Conservation (phyloP, 441 rosid genomes). For the Syzygium malaccense region DNA sequence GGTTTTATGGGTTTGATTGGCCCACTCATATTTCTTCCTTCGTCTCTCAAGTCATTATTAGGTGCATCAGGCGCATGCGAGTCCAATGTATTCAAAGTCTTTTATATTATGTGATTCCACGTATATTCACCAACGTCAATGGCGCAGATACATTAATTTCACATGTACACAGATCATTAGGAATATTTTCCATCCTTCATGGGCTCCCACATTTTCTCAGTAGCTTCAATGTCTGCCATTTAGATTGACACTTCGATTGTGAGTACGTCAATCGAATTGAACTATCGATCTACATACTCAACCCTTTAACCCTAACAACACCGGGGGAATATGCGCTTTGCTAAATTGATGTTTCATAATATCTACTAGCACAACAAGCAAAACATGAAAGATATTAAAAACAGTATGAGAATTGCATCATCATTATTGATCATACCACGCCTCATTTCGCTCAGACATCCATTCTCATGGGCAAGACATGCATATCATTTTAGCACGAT, state of each 20-base stretch:
- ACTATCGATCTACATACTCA: not conserved
- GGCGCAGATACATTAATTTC: not conserved
- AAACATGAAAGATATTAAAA: not conserved
- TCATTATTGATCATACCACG: not conserved
- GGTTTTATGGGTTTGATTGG: not conserved
- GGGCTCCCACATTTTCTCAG: not conserved
- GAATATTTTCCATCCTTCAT: not conserved
- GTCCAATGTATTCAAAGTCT: not conserved
- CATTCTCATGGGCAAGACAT: not conserved
- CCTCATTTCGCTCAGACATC: not conserved
- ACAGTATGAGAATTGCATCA: not conserved
- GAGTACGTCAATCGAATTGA: not conserved
- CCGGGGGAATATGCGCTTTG: fast-evolving
- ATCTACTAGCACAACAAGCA: not conserved
- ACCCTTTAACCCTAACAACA: not conserved
- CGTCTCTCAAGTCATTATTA: not conserved
- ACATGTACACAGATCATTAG: not conserved
- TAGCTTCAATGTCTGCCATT: not conserved
- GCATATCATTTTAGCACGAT: not conserved
- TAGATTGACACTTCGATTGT: not conserved
- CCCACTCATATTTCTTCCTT: not conserved
- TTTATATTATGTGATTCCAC: not conserved
- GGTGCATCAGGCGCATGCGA: fast-evolving
- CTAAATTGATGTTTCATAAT: not conserved
- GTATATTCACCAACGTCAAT: not conserved